A percentile compares a stretch with the other conserved stretches of the same genome.
Evolutionary conservation across 2,329 filamentous ascomycete species (phyloP).

Genomic region (Bipolaris sorokiniana): DNA sequence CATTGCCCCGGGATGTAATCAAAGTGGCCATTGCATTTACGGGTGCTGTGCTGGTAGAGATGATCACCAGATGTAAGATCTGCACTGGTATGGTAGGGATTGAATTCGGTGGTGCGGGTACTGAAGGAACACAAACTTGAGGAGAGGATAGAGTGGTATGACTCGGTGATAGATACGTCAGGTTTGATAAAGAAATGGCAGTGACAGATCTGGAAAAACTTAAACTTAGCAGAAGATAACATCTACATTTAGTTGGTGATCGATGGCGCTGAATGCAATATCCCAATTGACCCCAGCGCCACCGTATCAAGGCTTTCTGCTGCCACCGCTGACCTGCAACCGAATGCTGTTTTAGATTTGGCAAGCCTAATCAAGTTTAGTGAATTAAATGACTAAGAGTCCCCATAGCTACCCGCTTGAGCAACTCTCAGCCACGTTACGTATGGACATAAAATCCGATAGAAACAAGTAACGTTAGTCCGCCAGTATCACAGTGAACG

Average conservation of each 20-base stretch:
- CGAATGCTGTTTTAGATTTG: constrained; percentile 19
- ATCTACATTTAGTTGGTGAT: background rate
- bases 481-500: constrained; percentile 9
- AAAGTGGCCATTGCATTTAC: constrained; percentile 5
- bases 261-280: background rate
- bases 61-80: constrained; percentile 7
- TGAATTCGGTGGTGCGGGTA: background rate
- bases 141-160: background rate
- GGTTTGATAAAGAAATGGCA: constrained; percentile 6
- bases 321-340: constrained; percentile 11
- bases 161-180: constrained; percentile 19
- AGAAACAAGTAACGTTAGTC: constrained; percentile 18
- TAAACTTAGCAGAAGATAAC: constrained; percentile 1
- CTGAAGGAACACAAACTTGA: constrained; percentile 14
- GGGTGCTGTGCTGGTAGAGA: constrained; percentile 9
- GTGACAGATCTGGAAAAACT: constrained; percentile 12
- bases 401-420: constrained; percentile 30
- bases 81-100: constrained; percentile 11
- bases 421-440: constrained; percentile 24
- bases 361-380: constrained; percentile 22
- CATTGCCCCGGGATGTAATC: constrained; percentile 8
- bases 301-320: constrained; percentile 18
- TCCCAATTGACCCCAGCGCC: constrained; percentile 29
- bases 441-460: constrained; percentile 29
- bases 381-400: constrained; percentile 7